Conservation (phyloP, 768 basidiomycete species). For the Xerocomellus intermedius region DNA sequence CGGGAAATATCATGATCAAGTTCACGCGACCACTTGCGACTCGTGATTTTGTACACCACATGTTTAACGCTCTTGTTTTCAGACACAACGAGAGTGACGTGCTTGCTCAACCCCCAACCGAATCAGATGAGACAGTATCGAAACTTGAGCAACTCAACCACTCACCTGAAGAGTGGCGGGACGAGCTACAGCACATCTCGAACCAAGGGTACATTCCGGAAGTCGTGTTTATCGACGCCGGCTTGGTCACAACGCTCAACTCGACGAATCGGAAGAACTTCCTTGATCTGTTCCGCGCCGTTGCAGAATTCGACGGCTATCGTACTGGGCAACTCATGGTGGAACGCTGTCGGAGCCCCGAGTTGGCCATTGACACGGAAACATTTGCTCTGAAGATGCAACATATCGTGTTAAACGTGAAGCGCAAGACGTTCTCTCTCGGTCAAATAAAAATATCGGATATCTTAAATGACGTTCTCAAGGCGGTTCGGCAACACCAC, state of each 20-base stretch:
- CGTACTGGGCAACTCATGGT: slow-evolving; percentile 94
- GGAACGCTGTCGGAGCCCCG: slow-evolving; percentile 87
- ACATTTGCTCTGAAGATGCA: slow-evolving; percentile 98
- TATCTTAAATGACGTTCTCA: slow-evolving; percentile 85
- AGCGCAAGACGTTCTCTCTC: slow-evolving; percentile 94
- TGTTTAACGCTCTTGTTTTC: slow-evolving; percentile 55
- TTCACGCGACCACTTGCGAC: slow-evolving; percentile 86
- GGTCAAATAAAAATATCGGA: slow-evolving; percentile 97
- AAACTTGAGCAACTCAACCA: slow-evolving; percentile 60
- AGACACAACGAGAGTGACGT: slow-evolving; percentile 26
- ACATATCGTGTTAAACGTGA: slow-evolving; percentile 88
- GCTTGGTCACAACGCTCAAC: slow-evolving; percentile 87
- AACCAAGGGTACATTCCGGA: slow-evolving; percentile 85
- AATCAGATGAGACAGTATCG: slow-evolving; percentile 65
- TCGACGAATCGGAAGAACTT: slow-evolving; percentile 86
- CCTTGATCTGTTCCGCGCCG: slow-evolving; percentile 91
- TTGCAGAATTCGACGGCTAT: slow-evolving; percentile 97
- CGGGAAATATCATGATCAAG: slow-evolving; percentile 97
- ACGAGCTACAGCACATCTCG: slow-evolving; percentile 61
- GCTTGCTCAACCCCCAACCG: slow-evolving; percentile 31
- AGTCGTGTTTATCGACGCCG: slow-evolving; percentile 95
- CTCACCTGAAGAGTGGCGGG: slow-evolving; percentile 65
- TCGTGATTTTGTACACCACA: slow-evolving; percentile 55
- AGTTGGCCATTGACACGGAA: slow-evolving; percentile 87
- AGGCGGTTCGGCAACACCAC: slow-evolving; percentile 83